Conservation (phyloP, 305 asterid species). For the Fraxinus sp. region DNA sequence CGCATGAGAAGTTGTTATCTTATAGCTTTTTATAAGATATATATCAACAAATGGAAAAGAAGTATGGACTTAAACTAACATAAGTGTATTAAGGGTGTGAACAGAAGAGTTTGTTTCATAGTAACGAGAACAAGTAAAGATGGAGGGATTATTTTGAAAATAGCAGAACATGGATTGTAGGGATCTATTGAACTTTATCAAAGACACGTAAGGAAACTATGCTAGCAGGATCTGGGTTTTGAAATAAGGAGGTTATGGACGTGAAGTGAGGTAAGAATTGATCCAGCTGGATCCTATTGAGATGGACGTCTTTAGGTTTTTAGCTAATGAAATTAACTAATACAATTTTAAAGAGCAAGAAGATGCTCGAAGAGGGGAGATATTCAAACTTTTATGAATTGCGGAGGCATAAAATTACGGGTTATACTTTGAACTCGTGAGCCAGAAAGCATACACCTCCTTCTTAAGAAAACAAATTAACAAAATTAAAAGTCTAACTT, state of each 20-base stretch:
- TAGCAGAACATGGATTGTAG: not conserved
- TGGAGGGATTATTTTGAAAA: not conserved
- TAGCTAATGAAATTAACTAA: not conserved
- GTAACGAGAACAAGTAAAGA: not conserved
- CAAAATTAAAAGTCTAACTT: not conserved
- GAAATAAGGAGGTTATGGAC: not conserved
- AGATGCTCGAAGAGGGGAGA: not conserved
- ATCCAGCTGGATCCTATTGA: not conserved
- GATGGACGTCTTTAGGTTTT: not conserved
- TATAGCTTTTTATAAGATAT: not conserved
- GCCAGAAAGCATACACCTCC: not conserved
- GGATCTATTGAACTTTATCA: not conserved
- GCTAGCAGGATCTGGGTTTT: not conserved
- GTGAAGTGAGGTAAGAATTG: not conserved
- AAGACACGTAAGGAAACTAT: not conserved
- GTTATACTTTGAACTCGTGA: not conserved
- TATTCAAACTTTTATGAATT: not conserved
- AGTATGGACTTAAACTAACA: not conserved
- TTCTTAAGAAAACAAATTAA: not conserved
- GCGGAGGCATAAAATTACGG: not conserved
- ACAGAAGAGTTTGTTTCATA: not conserved
- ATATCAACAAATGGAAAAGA: not conserved
- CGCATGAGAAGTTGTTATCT: not conserved
- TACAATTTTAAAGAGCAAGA: not conserved
- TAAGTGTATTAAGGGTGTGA: not conserved